These are phyloP conservation scores for Nigrospora osmanthi DNA, from an alignment of 2,329 filamentous ascomycete genomes.

Conservation along the genomic window DNA sequence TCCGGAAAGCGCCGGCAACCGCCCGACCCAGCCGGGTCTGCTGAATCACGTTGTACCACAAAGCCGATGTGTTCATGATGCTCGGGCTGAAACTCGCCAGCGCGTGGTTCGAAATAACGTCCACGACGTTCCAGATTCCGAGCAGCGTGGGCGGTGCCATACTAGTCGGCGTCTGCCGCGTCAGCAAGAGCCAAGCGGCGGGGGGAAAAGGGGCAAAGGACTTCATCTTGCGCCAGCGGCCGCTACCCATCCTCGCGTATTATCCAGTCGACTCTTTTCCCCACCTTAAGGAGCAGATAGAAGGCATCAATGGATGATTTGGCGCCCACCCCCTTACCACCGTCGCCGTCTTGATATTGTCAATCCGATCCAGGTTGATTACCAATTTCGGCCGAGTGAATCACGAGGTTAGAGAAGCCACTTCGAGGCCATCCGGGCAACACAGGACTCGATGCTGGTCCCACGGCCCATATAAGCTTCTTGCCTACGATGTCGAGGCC, in stretches of 20 bases:
- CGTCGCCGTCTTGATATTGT: constrained; percentile 7
- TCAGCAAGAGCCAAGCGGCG: background rate
- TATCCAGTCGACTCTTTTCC: constrained; percentile 16
- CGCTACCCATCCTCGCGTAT: constrained; percentile 15
- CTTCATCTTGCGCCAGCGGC: constrained; percentile 5
- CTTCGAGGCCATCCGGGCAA: background rate
- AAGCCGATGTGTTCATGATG: constrained; percentile 20
- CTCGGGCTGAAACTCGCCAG: constrained; percentile 15
- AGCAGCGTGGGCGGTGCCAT: constrained; percentile 18
- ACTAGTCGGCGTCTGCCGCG: too few species aligned
- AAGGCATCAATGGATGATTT: constrained; percentile 19
- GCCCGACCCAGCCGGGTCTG: constrained; percentile 1
- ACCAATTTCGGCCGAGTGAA: constrained; percentile 14
- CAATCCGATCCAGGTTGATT: constrained; percentile 7
- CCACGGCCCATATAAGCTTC: background rate
- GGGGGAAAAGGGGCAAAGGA: background rate
- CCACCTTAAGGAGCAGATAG: constrained; percentile 13
- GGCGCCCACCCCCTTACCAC: constrained; percentile 16
- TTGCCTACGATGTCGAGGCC: background rate
- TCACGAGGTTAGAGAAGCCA: constrained; percentile 8
- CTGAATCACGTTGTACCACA: constrained; percentile 17
- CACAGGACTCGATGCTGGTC: background rate
- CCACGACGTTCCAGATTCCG: constrained; percentile 18
- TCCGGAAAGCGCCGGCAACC: constrained; percentile 10
- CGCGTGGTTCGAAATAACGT: constrained; percentile 15